Conservation (phyloP, 192 early-diverging fungal genomes). For the Podila horticola region DNA sequence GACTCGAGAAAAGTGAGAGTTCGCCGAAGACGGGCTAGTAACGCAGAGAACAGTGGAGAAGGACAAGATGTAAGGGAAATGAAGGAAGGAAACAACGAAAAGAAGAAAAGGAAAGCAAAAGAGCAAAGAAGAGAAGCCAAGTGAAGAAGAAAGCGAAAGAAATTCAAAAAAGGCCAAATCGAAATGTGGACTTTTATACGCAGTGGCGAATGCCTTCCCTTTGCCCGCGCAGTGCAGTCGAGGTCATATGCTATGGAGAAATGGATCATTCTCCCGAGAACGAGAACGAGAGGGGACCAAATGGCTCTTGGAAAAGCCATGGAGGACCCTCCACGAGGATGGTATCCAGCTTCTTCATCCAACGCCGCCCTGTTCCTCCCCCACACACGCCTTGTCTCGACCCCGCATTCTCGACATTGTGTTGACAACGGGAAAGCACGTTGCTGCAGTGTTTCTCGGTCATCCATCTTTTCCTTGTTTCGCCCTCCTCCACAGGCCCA, state of each 20-base stretch:
- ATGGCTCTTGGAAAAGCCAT: too few species aligned
- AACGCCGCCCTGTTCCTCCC: too few species aligned
- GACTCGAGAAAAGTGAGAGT: background rate
- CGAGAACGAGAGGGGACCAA: too few species aligned
- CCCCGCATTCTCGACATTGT: too few species aligned
- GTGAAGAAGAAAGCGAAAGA: background rate
- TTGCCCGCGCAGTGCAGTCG: too few species aligned
- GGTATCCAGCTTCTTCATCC: too few species aligned
- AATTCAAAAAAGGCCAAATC: background rate
- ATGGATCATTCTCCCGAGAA: too few species aligned
- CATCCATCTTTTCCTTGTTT: background rate
- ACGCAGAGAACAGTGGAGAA: background rate
- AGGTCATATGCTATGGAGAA: too few species aligned
- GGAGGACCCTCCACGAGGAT: too few species aligned
- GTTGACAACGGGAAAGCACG: background rate
- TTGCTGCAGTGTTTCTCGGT: constrained; percentile 4
- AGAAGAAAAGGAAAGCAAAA: background rate
- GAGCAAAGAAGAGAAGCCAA: background rate
- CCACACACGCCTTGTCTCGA: too few species aligned
- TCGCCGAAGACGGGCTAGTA: background rate
- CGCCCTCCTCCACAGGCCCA: background rate
- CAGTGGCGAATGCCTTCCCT: too few species aligned
- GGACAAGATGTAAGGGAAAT: background rate
- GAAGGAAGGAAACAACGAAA: background rate
- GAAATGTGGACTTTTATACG: too few species aligned